Percentiles rank a stretch among this genome's conserved stretches.
These are phyloP conservation scores for Lepidium sativum DNA, from an alignment of 345 rosid species.

Conservation along the genomic window DNA sequence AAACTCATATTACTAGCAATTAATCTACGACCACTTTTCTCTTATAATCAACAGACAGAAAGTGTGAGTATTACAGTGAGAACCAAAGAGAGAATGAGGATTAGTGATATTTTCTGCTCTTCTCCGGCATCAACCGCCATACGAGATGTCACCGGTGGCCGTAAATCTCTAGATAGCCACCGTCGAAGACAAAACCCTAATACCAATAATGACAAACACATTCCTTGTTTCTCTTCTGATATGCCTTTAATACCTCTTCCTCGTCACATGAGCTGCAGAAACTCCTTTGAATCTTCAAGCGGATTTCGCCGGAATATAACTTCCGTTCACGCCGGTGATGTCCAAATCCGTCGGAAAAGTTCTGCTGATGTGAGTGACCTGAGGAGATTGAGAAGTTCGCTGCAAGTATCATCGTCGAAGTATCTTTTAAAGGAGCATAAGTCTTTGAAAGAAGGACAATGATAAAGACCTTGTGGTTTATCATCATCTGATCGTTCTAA, in stretches of 20 bases:
- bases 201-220: slow-evolving; percentile 28
- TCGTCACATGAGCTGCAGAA: slow-evolving; percentile 30
- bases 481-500: slow-evolving; percentile 34
- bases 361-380: slow-evolving; percentile 42
- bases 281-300: slow-evolving; percentile 22
- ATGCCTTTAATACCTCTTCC: slow-evolving; percentile 34
- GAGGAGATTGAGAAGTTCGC: slow-evolving; percentile 20
- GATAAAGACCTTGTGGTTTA: slow-evolving; percentile 29
- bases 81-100: slow-evolving; percentile 43
- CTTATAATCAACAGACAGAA: slow-evolving; percentile 12
- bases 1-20: slow-evolving; percentile 8
- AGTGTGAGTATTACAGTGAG: slow-evolving; percentile 3
- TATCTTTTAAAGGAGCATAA: slow-evolving; percentile 53
- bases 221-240: slow-evolving; percentile 33
- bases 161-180: slow-evolving; percentile 36
- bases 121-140: slow-evolving; percentile 84
- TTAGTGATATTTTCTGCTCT: slow-evolving; percentile 61
- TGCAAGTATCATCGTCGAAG: slow-evolving; percentile 40
- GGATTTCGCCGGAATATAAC: slow-evolving; percentile 40
- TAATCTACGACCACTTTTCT: slow-evolving; percentile 7
- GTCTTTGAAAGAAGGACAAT: slow-evolving; percentile 25
- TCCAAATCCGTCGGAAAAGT: slow-evolving; percentile 48
- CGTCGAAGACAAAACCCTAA: slow-evolving; percentile 29
- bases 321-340: slow-evolving; percentile 8
- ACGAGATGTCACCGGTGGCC: slow-evolving; percentile 35